These are phyloP conservation scores for Xanthoparmelia taractica DNA, from an alignment of 495 filamentous ascomycete species.

Conservation along the genomic window DNA sequence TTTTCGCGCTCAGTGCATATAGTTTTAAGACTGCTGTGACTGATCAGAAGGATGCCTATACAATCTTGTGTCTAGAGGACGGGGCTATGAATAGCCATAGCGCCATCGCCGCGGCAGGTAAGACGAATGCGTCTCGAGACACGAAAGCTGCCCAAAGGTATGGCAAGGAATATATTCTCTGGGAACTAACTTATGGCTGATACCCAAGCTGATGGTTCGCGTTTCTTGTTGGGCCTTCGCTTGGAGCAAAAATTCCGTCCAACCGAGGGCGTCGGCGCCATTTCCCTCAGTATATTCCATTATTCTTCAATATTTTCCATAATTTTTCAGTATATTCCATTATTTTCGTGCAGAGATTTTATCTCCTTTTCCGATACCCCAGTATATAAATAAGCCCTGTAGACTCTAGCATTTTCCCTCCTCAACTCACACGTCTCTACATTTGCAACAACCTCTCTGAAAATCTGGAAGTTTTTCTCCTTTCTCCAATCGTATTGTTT, in stretches of 20 bases:
- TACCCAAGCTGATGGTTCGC: neutral
- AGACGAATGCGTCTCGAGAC: neutral
- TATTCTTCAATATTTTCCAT: no score
- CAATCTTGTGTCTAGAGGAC: conserved; percentile 30
- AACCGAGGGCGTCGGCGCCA: no score
- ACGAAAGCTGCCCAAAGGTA: neutral
- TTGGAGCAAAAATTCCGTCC: no score
- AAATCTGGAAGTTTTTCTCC: neutral
- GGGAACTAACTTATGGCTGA: neutral
- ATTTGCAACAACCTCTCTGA: no score
- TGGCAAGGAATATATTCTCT: neutral
- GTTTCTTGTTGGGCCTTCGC: neutral
- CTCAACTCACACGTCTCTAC: no score
- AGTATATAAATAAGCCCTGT: no score
- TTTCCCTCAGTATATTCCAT: no score
- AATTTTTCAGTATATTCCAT: no score
- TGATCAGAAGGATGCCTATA: conserved; percentile 41
- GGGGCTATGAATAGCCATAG: neutral
- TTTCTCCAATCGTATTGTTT: neutral
- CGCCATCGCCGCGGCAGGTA: neutral
- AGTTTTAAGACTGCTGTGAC: conserved; percentile 35
- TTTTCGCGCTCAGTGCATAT: conserved; percentile 35
- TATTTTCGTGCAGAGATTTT: neutral
- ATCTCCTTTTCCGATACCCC: neutral
- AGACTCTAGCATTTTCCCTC: no score